These are phyloP conservation scores for Ophiosphaerella narmari DNA, from an alignment of 2,329 filamentous ascomycete species.

Conservation along the genomic window DNA sequence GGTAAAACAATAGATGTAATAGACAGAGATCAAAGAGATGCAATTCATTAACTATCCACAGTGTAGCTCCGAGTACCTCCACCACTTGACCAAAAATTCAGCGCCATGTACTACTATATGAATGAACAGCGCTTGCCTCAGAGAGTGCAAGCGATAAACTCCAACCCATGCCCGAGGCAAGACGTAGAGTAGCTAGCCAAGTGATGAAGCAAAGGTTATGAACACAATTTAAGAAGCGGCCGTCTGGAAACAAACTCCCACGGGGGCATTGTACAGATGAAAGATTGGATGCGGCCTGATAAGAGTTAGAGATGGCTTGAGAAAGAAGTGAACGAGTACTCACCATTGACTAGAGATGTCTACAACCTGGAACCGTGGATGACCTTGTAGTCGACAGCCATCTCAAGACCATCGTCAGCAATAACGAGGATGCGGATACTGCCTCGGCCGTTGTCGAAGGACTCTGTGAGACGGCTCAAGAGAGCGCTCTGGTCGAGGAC, in stretches of 20 bases:
- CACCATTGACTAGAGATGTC: conserved; percentile 39
- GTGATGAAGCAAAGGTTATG: conserved; percentile 41
- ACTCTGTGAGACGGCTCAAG: conserved; percentile 75
- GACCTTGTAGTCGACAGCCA: conserved; percentile 98
- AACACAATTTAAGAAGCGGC: conserved; percentile 44
- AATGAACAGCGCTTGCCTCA: conserved; percentile 10
- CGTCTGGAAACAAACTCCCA: conserved; percentile 40
- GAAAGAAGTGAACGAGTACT: conserved; percentile 4
- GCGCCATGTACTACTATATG: conserved; percentile 18
- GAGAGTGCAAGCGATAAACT: conserved; percentile 20
- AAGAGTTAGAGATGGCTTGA: conserved; percentile 15
- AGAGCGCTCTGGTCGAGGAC: conserved; percentile 96
- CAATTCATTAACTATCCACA: conserved; percentile 48
- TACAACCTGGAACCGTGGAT: conserved; percentile 78
- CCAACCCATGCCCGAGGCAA: conserved; percentile 16
- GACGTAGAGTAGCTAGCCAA: conserved; percentile 24
- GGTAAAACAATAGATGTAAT: too few species aligned
- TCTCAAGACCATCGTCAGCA: conserved; percentile 88
- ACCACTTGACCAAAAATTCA: conserved; percentile 30
- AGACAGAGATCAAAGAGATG: conserved; percentile 20
- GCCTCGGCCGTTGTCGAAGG: conserved; percentile 91
- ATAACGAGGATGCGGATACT: conserved; percentile 95
- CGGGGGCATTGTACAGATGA: conserved; percentile 36
- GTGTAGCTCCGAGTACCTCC: conserved; percentile 34
- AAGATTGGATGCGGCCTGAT: conserved; percentile 34